These are phyloP conservation scores for Cinchona pubescens DNA, from an alignment of 257 asterid genomes.

Conservation along the genomic window DNA sequence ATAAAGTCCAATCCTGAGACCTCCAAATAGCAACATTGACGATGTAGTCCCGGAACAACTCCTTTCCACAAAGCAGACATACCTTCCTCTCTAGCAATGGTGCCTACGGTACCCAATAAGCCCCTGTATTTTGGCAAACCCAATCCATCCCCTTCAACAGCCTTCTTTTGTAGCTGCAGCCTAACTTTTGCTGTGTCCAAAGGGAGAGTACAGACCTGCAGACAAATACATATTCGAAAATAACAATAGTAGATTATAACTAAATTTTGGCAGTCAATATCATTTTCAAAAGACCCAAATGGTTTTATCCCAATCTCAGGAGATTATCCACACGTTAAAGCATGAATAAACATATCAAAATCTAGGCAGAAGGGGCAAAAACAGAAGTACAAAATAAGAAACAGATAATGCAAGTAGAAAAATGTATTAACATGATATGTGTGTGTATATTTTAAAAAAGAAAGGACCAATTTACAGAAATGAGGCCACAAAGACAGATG, in stretches of 20 bases:
- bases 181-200: conserved; percentile 98
- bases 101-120: conserved; percentile 88
- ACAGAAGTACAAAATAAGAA: too few relatives aligned
- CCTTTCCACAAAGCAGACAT: conserved; percentile 86
- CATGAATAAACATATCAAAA: too few relatives aligned
- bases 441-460: too few relatives aligned
- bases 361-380: too few relatives aligned
- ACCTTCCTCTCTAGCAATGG: conserved; percentile 97
- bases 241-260: conserved; percentile 3
- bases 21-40: conserved; percentile 92
- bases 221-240: not conserved
- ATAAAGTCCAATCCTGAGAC: conserved; percentile 88
- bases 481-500: not conserved
- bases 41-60: conserved; percentile 92
- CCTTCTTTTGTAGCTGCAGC: conserved; percentile 92
- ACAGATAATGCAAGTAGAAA: too few relatives aligned
- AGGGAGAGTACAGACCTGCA: conserved; percentile 72
- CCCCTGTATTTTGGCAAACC: conserved; percentile 84
- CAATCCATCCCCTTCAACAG: conserved; percentile 59
- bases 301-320: too few relatives aligned
- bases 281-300: too few relatives aligned
- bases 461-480: not conserved
- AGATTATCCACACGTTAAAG: too few relatives aligned
- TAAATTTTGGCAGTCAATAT: not conserved
- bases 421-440: too few relatives aligned